phyloP scores from a whole-genome alignment of 441 rosid species.

The Gossypium davidsonii region DNA sequence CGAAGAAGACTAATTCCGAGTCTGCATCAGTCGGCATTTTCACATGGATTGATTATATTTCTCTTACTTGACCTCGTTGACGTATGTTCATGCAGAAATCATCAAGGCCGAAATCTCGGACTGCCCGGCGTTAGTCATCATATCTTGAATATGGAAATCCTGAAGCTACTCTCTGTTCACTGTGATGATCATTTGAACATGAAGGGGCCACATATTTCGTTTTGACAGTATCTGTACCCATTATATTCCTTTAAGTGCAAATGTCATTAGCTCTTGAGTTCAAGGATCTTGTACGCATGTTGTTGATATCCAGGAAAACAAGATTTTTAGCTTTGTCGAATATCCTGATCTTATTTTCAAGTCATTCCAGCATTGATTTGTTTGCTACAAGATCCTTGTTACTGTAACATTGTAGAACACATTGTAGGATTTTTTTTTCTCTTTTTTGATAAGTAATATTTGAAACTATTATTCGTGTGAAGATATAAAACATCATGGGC shows the following conservation, averaged over 20 bases:
- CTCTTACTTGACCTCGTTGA: neutral
- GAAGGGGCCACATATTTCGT: neutral
- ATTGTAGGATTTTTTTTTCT: neutral
- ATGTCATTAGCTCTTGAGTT: conserved; percentile 2
- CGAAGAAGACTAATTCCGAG: neutral
- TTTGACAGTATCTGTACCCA: neutral
- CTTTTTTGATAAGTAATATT: neutral
- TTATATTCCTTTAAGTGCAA: neutral
- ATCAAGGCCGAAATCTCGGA: conserved; percentile 69
- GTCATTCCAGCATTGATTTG: neutral
- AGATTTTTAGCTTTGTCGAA: conserved; percentile 2
- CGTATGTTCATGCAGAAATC: conserved; percentile 51
- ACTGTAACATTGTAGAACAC: conserved; percentile 27
- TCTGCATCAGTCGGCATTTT: neutral
- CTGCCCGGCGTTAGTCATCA: conserved; percentile 49
- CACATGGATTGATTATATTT: conserved; percentile 8
- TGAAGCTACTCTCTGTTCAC: conserved; percentile 4
- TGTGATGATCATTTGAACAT: conserved; percentile 11
- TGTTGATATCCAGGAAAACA: conserved; percentile 5
- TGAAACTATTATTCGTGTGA: neutral
- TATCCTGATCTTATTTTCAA: neutral
- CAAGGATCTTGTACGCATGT: neutral
- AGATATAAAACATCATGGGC: neutral
- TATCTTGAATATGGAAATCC: conserved; percentile 15
- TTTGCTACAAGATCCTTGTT: conserved; percentile 18